A percentile compares a stretch with the other conserved stretches of the same genome.
These are phyloP conservation scores for Magnaporthales sp. DNA, from an alignment of 2,329 filamentous ascomycete genomes.

Conservation along the genomic window DNA sequence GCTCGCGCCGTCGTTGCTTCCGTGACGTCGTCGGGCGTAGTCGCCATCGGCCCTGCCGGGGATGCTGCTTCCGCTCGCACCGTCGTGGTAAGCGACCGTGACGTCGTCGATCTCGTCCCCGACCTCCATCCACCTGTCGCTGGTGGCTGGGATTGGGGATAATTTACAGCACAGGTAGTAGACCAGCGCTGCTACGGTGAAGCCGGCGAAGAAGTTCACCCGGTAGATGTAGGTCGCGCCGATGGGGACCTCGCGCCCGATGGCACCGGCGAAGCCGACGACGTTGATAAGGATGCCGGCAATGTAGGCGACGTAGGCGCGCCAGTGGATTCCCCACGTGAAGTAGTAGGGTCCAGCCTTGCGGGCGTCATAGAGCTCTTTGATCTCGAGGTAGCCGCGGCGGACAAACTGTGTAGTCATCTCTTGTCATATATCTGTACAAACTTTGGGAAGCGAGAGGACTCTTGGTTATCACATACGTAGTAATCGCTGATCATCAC, in stretches of 20 bases:
- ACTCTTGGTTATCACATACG: conserved; percentile 9
- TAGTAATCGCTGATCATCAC: conserved; percentile 89
- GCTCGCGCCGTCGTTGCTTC: conserved; percentile 1
- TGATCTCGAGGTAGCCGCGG: conserved; percentile 69
- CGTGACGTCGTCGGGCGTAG: neutral
- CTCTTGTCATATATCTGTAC: neutral
- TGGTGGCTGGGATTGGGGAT: conserved; percentile 66
- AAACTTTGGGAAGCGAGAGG: neutral
- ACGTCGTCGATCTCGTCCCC: conserved; percentile 50
- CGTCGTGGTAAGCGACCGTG: conserved; percentile 33
- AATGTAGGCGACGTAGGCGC: conserved; percentile 76
- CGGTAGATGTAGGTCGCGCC: conserved; percentile 84
- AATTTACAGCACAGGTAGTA: conserved; percentile 66
- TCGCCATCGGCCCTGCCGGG: conserved; percentile 5
- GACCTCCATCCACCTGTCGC: conserved; percentile 70
- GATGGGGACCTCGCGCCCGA: conserved; percentile 62
- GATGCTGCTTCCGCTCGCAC: neutral
- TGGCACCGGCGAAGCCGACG: conserved; percentile 78
- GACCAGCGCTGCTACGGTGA: conserved; percentile 55
- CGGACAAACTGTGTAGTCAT: conserved; percentile 47
- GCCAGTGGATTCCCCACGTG: conserved; percentile 68
- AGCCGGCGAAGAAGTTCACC: conserved; percentile 82
- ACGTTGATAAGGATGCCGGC: conserved; percentile 82
- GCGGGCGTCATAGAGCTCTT: conserved; percentile 68
- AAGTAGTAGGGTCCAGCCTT: conserved; percentile 64